These are phyloP conservation scores for Anacardium occidentale DNA, from an alignment of 345 rosid species.

Conservation along the genomic window DNA sequence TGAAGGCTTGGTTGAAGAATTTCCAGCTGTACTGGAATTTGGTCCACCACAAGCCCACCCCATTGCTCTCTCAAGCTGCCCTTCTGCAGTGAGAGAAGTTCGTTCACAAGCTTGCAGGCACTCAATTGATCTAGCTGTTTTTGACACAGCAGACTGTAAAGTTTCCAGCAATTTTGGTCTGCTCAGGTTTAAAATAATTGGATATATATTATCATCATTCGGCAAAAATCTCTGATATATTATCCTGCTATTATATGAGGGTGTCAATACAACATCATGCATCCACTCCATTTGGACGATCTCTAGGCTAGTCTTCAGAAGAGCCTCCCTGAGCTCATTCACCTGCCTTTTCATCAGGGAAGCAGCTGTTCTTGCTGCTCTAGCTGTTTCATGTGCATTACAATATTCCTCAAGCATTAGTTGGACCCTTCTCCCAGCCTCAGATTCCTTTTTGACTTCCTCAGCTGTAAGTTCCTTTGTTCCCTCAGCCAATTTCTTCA, in stretches of 20 bases:
- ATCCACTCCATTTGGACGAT: conserved; percentile 93
- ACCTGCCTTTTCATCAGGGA: conserved; percentile 68
- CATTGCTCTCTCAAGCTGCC: conserved; percentile 94
- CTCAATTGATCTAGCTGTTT: conserved; percentile 63
- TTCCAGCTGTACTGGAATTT: conserved; percentile 52
- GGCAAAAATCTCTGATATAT: conserved; percentile 55
- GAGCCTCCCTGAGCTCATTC: conserved; percentile 67
- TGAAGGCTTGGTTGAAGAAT: conserved; percentile 56
- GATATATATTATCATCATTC: conserved; percentile 50
- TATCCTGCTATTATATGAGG: conserved; percentile 56
- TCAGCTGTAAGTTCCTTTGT: conserved; percentile 40
- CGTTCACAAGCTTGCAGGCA: conserved; percentile 70
- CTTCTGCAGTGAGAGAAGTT: conserved; percentile 70
- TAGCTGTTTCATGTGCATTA: conserved; percentile 78
- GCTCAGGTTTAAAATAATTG: conserved; percentile 58
- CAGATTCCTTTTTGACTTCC: conserved; percentile 41
- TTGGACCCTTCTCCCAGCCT: conserved; percentile 55
- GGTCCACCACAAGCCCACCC: conserved; percentile 96
- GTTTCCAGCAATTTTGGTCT: conserved; percentile 70
- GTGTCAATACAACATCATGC: conserved; percentile 57
- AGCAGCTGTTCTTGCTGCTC: conserved; percentile 78
- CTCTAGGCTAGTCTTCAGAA: conserved; percentile 63
- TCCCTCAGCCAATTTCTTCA: conserved; percentile 47
- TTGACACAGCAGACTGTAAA: conserved; percentile 54
- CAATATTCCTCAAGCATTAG: conserved; percentile 84